phyloP scores from a whole-genome alignment of 2,329 filamentous ascomycete species.

The Delphinella strobiligena region DNA sequence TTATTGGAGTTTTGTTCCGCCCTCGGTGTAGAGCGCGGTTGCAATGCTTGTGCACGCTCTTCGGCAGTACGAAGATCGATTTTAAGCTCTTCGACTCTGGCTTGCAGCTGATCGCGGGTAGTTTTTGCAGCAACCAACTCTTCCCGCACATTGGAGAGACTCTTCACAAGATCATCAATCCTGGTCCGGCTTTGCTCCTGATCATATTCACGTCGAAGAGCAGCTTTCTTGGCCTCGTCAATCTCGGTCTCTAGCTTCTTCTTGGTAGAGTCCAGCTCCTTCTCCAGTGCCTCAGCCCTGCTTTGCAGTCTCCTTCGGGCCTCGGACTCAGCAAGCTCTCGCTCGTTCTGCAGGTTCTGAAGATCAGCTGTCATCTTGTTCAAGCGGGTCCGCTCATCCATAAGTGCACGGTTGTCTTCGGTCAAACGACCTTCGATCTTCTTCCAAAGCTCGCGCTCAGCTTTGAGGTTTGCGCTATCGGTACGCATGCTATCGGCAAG shows the following conservation, averaged over 20 bases:
- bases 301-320: conserved; percentile 65
- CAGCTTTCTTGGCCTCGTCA: conserved; percentile 72
- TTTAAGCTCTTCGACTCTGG: conserved; percentile 75
- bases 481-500: conserved; percentile 77
- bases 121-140: conserved; percentile 81
- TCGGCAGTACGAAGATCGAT: conserved; percentile 82
- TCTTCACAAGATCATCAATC: conserved; percentile 81
- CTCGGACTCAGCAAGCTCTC: conserved; percentile 74
- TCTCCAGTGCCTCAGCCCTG: conserved; percentile 66
- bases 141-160: conserved; percentile 68
- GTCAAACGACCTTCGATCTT: conserved; percentile 79
- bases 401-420: conserved; percentile 74
- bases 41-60: conserved; percentile 70
- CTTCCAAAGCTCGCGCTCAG: conserved; percentile 90
- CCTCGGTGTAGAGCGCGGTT: conserved; percentile 64
- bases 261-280: conserved; percentile 66
- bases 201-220: conserved; percentile 81
- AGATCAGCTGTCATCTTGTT: conserved; percentile 74
- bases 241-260: conserved; percentile 71
- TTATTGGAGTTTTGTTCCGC: conserved; percentile 24
- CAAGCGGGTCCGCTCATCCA: conserved; percentile 73
- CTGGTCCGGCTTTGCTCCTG: conserved; percentile 77
- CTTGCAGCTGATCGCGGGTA: conserved; percentile 76
- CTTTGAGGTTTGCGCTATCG: conserved; percentile 85
- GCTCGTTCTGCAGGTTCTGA: conserved; percentile 84